Base-by-base conservation (phyloP, 768 basidiomycete species). In the Lactarius indigo region DNA sequence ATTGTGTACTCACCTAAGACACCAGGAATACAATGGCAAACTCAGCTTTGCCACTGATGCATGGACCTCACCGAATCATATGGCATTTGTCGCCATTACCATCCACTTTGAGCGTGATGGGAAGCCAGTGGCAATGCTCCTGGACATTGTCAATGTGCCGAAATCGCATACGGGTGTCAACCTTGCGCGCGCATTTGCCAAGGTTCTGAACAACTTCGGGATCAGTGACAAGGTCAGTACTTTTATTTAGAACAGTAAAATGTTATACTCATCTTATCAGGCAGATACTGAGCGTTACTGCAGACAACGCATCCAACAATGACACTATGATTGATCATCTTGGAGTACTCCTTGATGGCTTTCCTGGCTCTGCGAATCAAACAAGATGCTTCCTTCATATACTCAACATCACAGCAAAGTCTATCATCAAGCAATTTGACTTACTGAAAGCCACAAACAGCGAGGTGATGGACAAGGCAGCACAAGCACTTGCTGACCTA, bases 321-420 rank as follows among this genome's bases (percentile, higher is more conserved):
- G 74, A 79, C 64, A 68, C 54, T 0, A 79, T 83, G 77, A 71
- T 78, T 0, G 59, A 66, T 0, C 56, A 70, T 33, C 74, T 83
- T 5, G 47, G 23, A 0, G 26, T 70, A 0, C 56, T 72, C 5
- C 7, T 82, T 0, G 28, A 30, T 0, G 26, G 12, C 0, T 79
- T 76, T 47, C 63, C 65, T 2, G 76, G 77, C 0, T 15, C 23
- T 0, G 69, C 63, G 0, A 77, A 72, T n/a, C 75, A 70, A 0
- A 74, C 73, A 0, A 57, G 72, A 0, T 84, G 82, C 64, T 80
- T 83, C 60, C 64, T 70, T 0, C 82, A 83, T 59, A 71, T 79
- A 3, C 31, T 81, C 18, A 80, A 78, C 47, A 70, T 83, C 0
- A 70, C 78, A 0, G 79, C 76, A 0, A 78, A 79, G 52, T 70